These are phyloP conservation scores for Raphanus sativus DNA, from an alignment of 345 rosid genomes.

Conservation along the genomic window DNA sequence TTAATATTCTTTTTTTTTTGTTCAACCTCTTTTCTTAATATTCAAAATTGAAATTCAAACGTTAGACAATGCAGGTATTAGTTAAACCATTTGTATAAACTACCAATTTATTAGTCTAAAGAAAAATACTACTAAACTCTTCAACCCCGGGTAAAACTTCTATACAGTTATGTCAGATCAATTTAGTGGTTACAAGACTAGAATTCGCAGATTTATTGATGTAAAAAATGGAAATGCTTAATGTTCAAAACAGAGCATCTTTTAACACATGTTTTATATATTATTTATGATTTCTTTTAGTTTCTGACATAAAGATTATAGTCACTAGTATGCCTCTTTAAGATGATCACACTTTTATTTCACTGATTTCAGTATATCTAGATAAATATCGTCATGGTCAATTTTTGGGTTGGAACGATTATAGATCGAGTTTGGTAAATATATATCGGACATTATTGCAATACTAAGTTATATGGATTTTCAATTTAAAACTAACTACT, in stretches of 20 bases:
- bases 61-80: neutral
- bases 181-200: too few relatives aligned
- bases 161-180: too few relatives aligned
- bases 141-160: neutral
- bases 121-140: neutral
- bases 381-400: neutral
- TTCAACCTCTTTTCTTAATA: neutral
- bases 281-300: too few relatives aligned
- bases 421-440: neutral
- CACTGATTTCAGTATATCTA: neutral
- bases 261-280: neutral
- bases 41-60: neutral
- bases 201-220: too few relatives aligned
- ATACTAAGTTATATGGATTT: neutral
- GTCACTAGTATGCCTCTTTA: neutral
- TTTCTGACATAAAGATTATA: too few relatives aligned
- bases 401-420: neutral
- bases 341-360: neutral
- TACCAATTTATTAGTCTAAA: neutral
- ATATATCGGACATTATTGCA: neutral
- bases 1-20: too few relatives aligned
- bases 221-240: too few relatives aligned
- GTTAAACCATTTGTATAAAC: neutral
- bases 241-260: neutral
- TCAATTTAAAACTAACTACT: neutral